Percentiles rank a stretch among this genome's conserved stretches.
Evolutionary conservation across 768 basidiomycete genomes (phyloP).

Genomic region (Tricholoma terreum): DNA sequence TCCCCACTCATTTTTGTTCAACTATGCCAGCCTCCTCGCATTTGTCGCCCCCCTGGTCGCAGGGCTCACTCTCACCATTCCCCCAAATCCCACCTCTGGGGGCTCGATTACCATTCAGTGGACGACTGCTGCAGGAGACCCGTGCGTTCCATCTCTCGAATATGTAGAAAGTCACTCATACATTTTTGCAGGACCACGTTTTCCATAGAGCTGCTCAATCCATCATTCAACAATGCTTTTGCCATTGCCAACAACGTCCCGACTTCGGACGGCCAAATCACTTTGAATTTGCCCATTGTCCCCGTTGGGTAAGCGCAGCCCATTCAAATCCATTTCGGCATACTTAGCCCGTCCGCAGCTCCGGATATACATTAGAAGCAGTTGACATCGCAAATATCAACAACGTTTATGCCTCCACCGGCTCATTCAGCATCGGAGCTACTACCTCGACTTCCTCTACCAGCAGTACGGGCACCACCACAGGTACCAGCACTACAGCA

Average conservation of each 20-base stretch:
- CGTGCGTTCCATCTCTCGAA: conserved; percentile 27
- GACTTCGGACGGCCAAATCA: conserved; percentile 29
- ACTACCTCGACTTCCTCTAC: conserved; percentile 12
- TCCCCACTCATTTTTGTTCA: background rate
- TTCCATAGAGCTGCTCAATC: conserved; percentile 47
- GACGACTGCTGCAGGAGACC: conserved; percentile 40
- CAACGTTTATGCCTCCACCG: conserved; percentile 38
- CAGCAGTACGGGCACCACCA: conserved; percentile 1
- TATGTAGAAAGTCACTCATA: background rate
- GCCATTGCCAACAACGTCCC: conserved; percentile 56
- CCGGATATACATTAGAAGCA: conserved; percentile 46
- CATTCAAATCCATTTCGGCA: background rate
- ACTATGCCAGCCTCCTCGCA: conserved; percentile 35
- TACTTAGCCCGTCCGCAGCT: conserved; percentile 25
- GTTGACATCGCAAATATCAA: conserved; percentile 45
- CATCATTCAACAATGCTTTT: conserved; percentile 47
- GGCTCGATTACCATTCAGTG: conserved; percentile 43
- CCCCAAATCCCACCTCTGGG: conserved; percentile 29
- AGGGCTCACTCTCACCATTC: conserved; percentile 44
- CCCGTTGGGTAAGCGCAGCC: conserved; percentile 40
- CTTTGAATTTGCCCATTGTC: conserved; percentile 45
- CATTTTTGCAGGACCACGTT: conserved; percentile 24
- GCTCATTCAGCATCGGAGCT: conserved; percentile 40
- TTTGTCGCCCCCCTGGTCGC: conserved; percentile 45
- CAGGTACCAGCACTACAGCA: conserved; percentile 3